Percentiles rank a stretch among this genome's conserved stretches.
phyloP scores from a whole-genome alignment of 2,329 filamentous ascomycete genomes.

The Colletotrichum aenigma region DNA sequence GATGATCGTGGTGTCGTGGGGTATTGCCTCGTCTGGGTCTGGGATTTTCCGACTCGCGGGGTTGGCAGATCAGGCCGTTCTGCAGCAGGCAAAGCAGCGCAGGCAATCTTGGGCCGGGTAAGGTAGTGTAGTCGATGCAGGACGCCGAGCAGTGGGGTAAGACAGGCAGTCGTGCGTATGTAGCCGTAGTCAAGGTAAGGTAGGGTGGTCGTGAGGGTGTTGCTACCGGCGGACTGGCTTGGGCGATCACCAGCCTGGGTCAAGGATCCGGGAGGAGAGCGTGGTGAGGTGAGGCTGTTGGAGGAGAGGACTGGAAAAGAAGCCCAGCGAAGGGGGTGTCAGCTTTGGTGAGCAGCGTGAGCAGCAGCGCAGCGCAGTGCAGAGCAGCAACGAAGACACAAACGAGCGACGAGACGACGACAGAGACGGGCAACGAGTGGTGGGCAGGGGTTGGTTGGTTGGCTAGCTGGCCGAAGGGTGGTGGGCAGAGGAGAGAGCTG shows the following conservation, averaged over 20 bases:
- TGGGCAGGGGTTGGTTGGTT: background rate
- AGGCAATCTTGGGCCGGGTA: background rate
- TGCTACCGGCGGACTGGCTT: background rate
- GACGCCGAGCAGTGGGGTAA: background rate
- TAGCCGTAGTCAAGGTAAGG: background rate
- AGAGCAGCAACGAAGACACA: background rate
- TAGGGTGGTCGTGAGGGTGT: background rate
- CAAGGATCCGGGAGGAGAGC: slow-evolving; percentile 11
- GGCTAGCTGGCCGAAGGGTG: background rate
- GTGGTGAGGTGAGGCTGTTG: slow-evolving; percentile 17
- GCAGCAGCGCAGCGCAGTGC: background rate
- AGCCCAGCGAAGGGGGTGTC: slow-evolving; percentile 10
- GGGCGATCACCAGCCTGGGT: slow-evolving; percentile 16
- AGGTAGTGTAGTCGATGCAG: background rate
- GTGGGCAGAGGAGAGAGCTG: background rate
- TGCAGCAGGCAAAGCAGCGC: background rate
- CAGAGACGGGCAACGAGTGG: background rate
- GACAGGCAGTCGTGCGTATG: background rate
- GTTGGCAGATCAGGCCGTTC: slow-evolving; percentile 16
- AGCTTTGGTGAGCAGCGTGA: slow-evolving; percentile 7
- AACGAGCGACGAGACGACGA: background rate
- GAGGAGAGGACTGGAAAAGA: slow-evolving; percentile 8
- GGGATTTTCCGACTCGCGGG: slow-evolving; percentile 11
- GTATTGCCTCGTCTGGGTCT: slow-evolving; percentile 10
- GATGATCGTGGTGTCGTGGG: slow-evolving; percentile 15